Base-by-base conservation (phyloP, 2,329 filamentous ascomycete species). In the Fusarium domesticum region DNA sequence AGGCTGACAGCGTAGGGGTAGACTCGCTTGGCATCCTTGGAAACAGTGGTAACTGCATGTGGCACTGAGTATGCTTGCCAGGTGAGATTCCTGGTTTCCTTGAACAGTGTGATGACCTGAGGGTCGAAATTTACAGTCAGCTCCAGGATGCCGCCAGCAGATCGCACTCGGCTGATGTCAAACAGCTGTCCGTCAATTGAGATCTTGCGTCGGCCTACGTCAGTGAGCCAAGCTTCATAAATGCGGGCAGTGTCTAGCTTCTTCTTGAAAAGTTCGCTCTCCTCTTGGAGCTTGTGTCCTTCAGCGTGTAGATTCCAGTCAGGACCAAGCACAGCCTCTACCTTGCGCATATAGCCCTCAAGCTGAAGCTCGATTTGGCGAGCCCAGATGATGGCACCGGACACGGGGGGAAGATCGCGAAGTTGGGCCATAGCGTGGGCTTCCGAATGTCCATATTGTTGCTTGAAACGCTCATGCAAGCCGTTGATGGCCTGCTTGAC, bases 341-440 rank as follows among this genome's bases (percentile, higher is more conserved):
- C 92, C 67, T 96, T 96, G 64, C 90, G 88, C 90, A 99, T 96
- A 67, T 98, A 98, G 10, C 85, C 87, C 61, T 96, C 86, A 8
- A 98, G 81, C 66, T 98, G 93, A 28, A 89, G 84, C 71, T 98
- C 92, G 50, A 99, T 98, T 68, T 98, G 93, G 34, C 89, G 85
- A 18, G 92, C 92, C 87, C 93, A 97, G 41, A 98, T 95, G 56
- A 99, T 96, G 28, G 92, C 92, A 44, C 93, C 95, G 5, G 93
- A 95, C 1, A 98, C 91, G 0, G 95, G 93, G 1, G 93, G 93
- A 14, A 98, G 75, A 68, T 99, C 93, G 50, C 92, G 90, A 45
- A 99, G 77, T 67, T 97, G 92, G 3, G 93, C 91, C 95, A 99
- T 98, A 4, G 90, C 90, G 65, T 97, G 92, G 2, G 93, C 90